These are phyloP conservation scores for Proteromonas lacertae DNA, from an alignment of 352 stramenopile species.

Conservation along the genomic window DNA sequence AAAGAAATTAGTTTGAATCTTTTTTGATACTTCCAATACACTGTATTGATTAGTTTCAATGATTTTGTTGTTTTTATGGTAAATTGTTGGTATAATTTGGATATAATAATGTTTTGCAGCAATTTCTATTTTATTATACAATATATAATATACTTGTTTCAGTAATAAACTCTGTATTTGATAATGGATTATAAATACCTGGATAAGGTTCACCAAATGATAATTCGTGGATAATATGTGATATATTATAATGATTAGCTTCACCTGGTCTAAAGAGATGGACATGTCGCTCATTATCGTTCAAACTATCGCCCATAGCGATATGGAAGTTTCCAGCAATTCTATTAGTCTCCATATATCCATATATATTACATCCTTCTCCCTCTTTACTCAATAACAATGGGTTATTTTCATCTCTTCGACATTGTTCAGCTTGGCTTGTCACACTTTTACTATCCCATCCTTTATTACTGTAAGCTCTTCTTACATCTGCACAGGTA, in stretches of 20 bases:
- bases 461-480: conserved; percentile 21
- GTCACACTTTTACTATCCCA: conserved; percentile 19
- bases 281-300: too few species aligned
- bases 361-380: too few species aligned
- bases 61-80: conserved; percentile 37
- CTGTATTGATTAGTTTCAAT: conserved; percentile 70
- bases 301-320: background rate
- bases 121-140: too few species aligned
- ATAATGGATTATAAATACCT: conserved; percentile 18
- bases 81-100: conserved; percentile 78
- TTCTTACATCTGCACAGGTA: conserved; percentile 31
- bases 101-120: conserved; percentile 21
- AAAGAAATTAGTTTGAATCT: conserved; percentile 40
- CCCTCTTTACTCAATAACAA: too few species aligned
- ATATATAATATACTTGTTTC: conserved; percentile 16
- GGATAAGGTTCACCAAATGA: conserved; percentile 22
- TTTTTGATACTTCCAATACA: conserved; percentile 77
- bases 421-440: conserved; percentile 1
- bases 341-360: too few species aligned
- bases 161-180: conserved; percentile 14
- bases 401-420: too few species aligned
- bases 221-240: conserved; percentile 29
- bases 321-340: conserved; percentile 2
- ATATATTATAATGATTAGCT: conserved; percentile 28
- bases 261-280: too few species aligned